Percentiles rank a stretch among this genome's conserved stretches.
Conservation (phyloP, 805 yeast genomes). For the Ogataea naganishii region DNA sequence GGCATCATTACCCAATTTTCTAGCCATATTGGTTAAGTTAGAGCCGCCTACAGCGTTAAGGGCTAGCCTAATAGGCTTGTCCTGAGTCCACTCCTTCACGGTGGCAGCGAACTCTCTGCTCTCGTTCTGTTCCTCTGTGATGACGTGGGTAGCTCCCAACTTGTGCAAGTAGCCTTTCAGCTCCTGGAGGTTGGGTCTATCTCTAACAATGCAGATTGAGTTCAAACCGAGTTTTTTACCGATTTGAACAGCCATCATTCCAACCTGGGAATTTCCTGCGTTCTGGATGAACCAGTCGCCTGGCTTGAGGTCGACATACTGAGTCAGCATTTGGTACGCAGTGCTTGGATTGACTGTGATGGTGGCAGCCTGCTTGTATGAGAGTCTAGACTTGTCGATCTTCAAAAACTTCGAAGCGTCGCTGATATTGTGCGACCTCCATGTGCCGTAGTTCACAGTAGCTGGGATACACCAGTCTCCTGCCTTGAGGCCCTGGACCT, state of each 20-base stretch:
- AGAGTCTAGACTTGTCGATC: slow-evolving; percentile 44
- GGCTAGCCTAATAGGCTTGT: slow-evolving; percentile 59
- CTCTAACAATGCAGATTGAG: slow-evolving; percentile 82
- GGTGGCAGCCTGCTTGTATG: slow-evolving; percentile 69
- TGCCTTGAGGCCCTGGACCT: slow-evolving; percentile 33
- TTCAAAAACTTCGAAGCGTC: slow-evolving; percentile 43
- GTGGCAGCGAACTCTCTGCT: slow-evolving; percentile 58
- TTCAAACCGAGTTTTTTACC: slow-evolving; percentile 72
- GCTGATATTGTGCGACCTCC: slow-evolving; percentile 75
- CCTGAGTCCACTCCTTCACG: slow-evolving; percentile 45
- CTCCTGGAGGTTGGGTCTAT: slow-evolving; percentile 69
- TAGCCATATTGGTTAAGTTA: slow-evolving; percentile 70
- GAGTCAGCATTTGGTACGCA: slow-evolving; percentile 80
- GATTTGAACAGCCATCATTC: slow-evolving; percentile 83
- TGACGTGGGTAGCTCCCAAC: slow-evolving; percentile 81
- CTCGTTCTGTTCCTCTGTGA: slow-evolving; percentile 79
- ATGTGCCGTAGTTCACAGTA: slow-evolving; percentile 78
- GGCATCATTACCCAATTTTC: slow-evolving; percentile 71
- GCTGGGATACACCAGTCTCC: slow-evolving; percentile 91
- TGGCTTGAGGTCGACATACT: slow-evolving; percentile 48
- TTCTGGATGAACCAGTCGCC: slow-evolving; percentile 94
- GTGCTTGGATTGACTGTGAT: slow-evolving; percentile 88
- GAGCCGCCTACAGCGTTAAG: slow-evolving; percentile 93
- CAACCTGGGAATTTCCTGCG: slow-evolving; percentile 95
- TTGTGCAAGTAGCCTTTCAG: slow-evolving; percentile 40